Evolutionary conservation across 768 basidiomycete genomes (phyloP).

Genomic region (Lactarius sp.): DNA sequence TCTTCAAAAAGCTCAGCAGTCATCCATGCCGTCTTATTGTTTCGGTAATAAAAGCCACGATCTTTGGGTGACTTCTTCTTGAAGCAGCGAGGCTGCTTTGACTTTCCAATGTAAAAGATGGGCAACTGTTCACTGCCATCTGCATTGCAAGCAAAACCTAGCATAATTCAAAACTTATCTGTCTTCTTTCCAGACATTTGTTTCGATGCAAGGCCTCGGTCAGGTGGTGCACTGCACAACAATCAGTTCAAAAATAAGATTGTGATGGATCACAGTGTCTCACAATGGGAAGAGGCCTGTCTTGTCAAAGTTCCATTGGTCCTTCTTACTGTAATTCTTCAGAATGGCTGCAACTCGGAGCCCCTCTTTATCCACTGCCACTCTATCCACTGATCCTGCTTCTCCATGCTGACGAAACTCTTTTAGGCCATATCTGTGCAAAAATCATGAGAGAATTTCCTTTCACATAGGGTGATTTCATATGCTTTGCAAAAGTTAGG

Average conservation of each 20-base stretch:
- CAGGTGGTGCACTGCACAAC: neutral
- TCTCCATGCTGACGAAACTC: neutral
- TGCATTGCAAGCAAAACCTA: neutral
- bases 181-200: neutral
- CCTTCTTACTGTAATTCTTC: neutral
- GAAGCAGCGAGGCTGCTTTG: neutral
- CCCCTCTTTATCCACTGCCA: neutral
- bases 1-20: neutral
- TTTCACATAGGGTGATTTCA: neutral
- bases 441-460: too few relatives aligned
- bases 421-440: too few relatives aligned
- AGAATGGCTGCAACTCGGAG: too few relatives aligned
- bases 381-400: neutral
- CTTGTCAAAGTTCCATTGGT: neutral
- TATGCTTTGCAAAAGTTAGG: neutral
- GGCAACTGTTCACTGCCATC: neutral
- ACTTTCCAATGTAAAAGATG: neutral
- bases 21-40: conserved; percentile 1
- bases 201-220: neutral
- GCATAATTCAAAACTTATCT: neutral
- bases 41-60: neutral
- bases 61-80: neutral
- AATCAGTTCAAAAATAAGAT: too few relatives aligned
- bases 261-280: neutral
- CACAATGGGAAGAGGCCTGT: neutral